These are phyloP conservation scores for Basipetospora chlamydospora DNA, from an alignment of 2,329 filamentous ascomycete genomes.

Conservation along the genomic window DNA sequence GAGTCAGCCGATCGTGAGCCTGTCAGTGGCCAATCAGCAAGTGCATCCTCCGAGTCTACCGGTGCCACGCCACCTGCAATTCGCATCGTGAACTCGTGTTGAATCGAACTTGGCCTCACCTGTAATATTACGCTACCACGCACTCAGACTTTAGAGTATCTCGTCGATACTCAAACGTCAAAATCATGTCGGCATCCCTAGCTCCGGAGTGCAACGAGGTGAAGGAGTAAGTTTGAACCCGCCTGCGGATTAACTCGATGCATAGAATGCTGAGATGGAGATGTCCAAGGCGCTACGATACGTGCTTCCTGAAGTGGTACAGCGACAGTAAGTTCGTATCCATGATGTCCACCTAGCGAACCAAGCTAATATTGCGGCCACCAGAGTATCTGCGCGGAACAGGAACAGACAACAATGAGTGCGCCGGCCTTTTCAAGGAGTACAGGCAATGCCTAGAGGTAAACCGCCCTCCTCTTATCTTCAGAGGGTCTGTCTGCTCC, in stretches of 20 bases:
- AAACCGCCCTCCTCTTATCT: slow-evolving; percentile 16
- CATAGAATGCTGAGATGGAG: slow-evolving; percentile 7
- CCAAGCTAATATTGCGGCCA: slow-evolving; percentile 6
- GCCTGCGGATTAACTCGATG: neutral
- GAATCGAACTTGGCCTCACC: neutral
- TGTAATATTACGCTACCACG: neutral
- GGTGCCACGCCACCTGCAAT: neutral
- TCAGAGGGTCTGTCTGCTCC: too few species aligned
- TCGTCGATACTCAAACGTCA: neutral
- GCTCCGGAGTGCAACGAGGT: slow-evolving; percentile 90
- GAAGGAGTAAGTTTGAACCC: slow-evolving; percentile 58
- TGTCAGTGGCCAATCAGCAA: too few species aligned
- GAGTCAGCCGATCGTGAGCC: too few species aligned
- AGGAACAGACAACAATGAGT: slow-evolving; percentile 70
- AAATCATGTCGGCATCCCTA: slow-evolving; percentile 76
- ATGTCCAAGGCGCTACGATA: slow-evolving; percentile 67
- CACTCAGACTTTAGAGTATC: neutral
- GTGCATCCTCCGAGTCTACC: neutral
- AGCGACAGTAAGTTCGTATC: slow-evolving; percentile 61
- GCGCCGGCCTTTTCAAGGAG: slow-evolving; percentile 69
- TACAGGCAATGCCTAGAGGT: slow-evolving; percentile 82
- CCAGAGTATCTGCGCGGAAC: slow-evolving; percentile 80
- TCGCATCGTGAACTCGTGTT: neutral
- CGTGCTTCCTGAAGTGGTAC: slow-evolving; percentile 98
- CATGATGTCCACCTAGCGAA: slow-evolving; percentile 2